Conservation (phyloP, 768 basidiomycete genomes). For the Saitozyma sp. region DNA sequence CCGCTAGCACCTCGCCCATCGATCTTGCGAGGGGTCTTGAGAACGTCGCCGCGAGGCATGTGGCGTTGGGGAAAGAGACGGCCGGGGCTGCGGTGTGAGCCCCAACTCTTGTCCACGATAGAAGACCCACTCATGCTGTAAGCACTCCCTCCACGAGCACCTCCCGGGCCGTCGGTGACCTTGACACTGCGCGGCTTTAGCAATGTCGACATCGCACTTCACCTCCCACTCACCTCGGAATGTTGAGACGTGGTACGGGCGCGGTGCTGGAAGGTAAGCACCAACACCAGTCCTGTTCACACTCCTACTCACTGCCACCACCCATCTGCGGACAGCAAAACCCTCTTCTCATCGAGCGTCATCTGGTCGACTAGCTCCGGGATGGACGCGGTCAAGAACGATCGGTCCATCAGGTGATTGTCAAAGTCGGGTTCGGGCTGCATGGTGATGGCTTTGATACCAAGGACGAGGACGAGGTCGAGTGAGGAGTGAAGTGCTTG, state of each 20-base stretch:
- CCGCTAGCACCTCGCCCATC: constrained; percentile 63
- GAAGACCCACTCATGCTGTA: constrained; percentile 36
- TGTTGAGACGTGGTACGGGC: constrained; percentile 58
- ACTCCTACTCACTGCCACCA: constrained; percentile 17
- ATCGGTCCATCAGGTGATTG: constrained; percentile 16
- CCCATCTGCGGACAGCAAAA: constrained; percentile 10
- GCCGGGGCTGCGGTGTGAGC: constrained; percentile 55
- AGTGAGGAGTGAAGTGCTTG: too few species aligned
- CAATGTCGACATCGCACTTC: constrained; percentile 19
- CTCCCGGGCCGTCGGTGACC: constrained; percentile 74
- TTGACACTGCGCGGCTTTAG: constrained; percentile 61
- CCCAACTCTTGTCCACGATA: constrained; percentile 53
- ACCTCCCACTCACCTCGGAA: constrained; percentile 53
- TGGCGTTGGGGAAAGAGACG: constrained; percentile 68
- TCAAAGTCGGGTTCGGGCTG: constrained; percentile 14
- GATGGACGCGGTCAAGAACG: constrained; percentile 12
- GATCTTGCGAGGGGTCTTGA: constrained; percentile 62
- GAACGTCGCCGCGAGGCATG: constrained; percentile 69
- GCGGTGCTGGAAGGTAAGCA: constrained; percentile 11
- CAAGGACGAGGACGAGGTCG: too few species aligned
- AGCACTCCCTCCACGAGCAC: constrained; percentile 60
- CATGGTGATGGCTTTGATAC: constrained; percentile 1
- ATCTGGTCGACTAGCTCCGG: constrained; percentile 7
- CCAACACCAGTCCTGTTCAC: not conserved
- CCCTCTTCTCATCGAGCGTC: constrained; percentile 13